Evolutionary conservation across 2,329 filamentous ascomycete species (phyloP).

Genomic region (Fusarium protoensiforme): DNA sequence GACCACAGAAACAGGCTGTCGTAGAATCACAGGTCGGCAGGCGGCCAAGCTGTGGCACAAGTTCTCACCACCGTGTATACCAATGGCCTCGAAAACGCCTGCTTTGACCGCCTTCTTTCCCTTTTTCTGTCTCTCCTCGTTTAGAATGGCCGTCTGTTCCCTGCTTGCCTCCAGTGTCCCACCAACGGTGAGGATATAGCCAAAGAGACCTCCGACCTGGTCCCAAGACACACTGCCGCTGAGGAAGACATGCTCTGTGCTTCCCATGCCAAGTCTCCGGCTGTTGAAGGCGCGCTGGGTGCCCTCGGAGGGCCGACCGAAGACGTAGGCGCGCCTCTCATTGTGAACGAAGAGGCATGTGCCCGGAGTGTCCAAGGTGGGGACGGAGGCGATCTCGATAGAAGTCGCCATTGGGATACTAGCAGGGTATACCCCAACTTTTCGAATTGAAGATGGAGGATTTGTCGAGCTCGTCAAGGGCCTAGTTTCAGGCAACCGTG

Average conservation of each 20-base stretch:
- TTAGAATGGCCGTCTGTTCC: conserved; percentile 53
- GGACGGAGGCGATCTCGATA: conserved; percentile 81
- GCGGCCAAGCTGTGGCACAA: conserved; percentile 85
- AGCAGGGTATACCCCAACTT: neutral
- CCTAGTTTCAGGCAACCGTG: neutral
- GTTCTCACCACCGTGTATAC: conserved; percentile 85
- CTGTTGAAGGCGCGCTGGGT: conserved; percentile 82
- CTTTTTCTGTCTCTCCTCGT: conserved; percentile 54
- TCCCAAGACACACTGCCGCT: conserved; percentile 82
- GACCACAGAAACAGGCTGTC: conserved; percentile 81
- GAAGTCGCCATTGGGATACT: conserved; percentile 72
- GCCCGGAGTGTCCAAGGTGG: conserved; percentile 88
- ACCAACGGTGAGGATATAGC: conserved; percentile 85
- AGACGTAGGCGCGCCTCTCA: conserved; percentile 83
- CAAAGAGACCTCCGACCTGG: conserved; percentile 83
- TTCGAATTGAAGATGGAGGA: neutral
- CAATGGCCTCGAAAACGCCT: conserved; percentile 54
- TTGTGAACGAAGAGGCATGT: conserved; percentile 82
- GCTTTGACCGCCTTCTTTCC: conserved; percentile 45
- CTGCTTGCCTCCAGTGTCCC: conserved; percentile 67
- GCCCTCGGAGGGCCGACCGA: conserved; percentile 86
- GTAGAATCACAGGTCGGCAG: conserved; percentile 84
- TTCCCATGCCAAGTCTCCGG: conserved; percentile 71
- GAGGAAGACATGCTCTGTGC: conserved; percentile 82
- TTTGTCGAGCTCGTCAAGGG: neutral